These are phyloP conservation scores for Linnemannia hyalina DNA, from an alignment of 192 early-diverging fungal species.

Conservation along the genomic window DNA sequence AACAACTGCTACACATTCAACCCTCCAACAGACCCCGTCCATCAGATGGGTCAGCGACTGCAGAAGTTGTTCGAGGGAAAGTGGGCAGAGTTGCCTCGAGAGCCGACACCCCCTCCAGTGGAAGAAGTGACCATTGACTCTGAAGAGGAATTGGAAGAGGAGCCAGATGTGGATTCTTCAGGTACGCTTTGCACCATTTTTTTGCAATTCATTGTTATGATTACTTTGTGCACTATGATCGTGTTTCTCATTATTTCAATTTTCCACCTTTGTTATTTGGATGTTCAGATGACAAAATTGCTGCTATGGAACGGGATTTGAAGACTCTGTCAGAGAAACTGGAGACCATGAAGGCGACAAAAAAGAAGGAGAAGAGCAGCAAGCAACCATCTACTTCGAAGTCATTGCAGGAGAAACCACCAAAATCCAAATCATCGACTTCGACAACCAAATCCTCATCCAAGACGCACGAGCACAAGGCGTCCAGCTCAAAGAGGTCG, in stretches of 20 bases:
- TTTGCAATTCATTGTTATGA: not conserved
- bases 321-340: conserved; percentile 48
- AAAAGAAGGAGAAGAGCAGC: conserved; percentile 45
- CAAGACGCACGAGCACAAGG: conserved; percentile 31
- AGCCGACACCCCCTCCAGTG: conserved; percentile 29
- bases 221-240: not conserved
- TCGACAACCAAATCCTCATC: conserved; percentile 33
- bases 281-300: conserved; percentile 50
- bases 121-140: conserved; percentile 40
- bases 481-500: conserved; percentile 22
- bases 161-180: conserved; percentile 35
- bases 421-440: conserved; percentile 26
- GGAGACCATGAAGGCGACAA: conserved; percentile 58
- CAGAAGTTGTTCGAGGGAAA: conserved; percentile 76
- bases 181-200: conserved; percentile 9
- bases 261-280: conserved; percentile 4
- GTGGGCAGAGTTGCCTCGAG: conserved; percentile 65
- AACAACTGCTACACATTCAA: conserved; percentile 86
- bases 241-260: not conserved
- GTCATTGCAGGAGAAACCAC: conserved; percentile 21
- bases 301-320: conserved; percentile 53
- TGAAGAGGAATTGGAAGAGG: not conserved
- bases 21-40: conserved; percentile 66
- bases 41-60: conserved; percentile 72
- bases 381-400: conserved; percentile 31